Conservation (phyloP, 441 rosid genomes). For the Populus hybrid region DNA sequence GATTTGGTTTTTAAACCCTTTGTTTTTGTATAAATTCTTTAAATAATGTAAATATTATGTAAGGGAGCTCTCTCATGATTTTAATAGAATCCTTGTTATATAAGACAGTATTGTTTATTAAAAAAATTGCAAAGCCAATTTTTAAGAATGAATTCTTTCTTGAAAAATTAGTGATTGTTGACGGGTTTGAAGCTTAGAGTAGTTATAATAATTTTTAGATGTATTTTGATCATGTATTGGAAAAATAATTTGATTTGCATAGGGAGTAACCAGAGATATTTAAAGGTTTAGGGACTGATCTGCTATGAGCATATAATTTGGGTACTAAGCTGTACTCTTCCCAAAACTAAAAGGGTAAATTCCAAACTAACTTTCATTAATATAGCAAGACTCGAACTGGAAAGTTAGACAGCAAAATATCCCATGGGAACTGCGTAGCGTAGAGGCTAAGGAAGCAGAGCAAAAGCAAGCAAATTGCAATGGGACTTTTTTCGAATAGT, state of each 20-base stretch:
- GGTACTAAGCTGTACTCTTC: background rate
- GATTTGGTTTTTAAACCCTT: too few relatives aligned
- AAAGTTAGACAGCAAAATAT: background rate
- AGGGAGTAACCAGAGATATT: background rate
- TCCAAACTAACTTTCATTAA: background rate
- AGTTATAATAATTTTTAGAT: too few relatives aligned
- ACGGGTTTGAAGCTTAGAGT: too few relatives aligned
- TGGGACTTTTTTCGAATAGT: slow-evolving; percentile 51
- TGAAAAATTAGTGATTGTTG: background rate
- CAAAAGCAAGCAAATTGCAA: slow-evolving; percentile 3
- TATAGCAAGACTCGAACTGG: background rate
- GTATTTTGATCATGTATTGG: background rate
- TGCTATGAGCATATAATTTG: background rate
- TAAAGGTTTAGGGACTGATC: background rate
- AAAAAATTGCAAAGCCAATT: background rate
- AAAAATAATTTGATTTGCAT: background rate
- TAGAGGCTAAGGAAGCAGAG: background rate
- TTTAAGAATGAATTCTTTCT: too few relatives aligned
- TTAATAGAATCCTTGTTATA: too few relatives aligned
- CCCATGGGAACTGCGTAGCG: background rate
- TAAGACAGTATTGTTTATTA: background rate
- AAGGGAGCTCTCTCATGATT: too few relatives aligned
- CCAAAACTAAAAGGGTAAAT: background rate
- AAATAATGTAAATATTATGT: too few relatives aligned
- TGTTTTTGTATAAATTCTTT: too few relatives aligned